These are phyloP conservation scores for Cryphonectria parasitica DNA, from an alignment of 2,329 filamentous ascomycete species.

Conservation along the genomic window DNA sequence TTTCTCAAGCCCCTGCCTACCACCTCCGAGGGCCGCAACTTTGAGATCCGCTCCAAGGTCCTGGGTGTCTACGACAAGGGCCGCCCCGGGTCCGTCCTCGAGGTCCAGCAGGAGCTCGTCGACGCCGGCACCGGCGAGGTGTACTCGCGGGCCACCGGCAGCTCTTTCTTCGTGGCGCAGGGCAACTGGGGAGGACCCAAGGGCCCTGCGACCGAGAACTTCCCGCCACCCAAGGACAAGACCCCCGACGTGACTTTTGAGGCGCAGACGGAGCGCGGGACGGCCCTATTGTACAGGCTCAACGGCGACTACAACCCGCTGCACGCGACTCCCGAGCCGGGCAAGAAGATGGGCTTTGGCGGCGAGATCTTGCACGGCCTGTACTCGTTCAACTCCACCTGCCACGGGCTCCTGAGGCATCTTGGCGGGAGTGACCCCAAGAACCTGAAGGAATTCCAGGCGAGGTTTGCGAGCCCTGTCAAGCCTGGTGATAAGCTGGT, in stretches of 20 bases:
- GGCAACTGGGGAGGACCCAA: slow-evolving; percentile 87
- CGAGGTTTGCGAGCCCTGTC: slow-evolving; percentile 83
- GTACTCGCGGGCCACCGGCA: slow-evolving; percentile 71
- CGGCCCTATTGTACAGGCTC: slow-evolving; percentile 77
- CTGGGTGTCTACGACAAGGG: slow-evolving; percentile 91
- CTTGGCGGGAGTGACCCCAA: slow-evolving; percentile 77
- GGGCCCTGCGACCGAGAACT: slow-evolving; percentile 79
- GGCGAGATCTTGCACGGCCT: slow-evolving; percentile 88
- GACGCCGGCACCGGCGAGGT: slow-evolving; percentile 70
- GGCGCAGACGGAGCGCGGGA: slow-evolving; percentile 72
- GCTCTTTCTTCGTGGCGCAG: slow-evolving; percentile 80
- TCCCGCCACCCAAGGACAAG: slow-evolving; percentile 71
- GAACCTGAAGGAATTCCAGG: slow-evolving; percentile 87
- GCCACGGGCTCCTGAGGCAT: slow-evolving; percentile 72
- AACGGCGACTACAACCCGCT: slow-evolving; percentile 96
- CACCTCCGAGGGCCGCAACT: slow-evolving; percentile 70
- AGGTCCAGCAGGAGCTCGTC: slow-evolving; percentile 77
- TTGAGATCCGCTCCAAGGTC: slow-evolving; percentile 78
- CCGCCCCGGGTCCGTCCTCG: slow-evolving; percentile 78
- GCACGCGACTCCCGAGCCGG: slow-evolving; percentile 84
- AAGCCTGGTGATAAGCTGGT: slow-evolving; percentile 81
- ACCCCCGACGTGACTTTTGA: slow-evolving; percentile 71
- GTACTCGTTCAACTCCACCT: slow-evolving; percentile 82
- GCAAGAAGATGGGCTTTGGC: slow-evolving; percentile 87
- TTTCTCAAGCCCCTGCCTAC: slow-evolving; percentile 77